phyloP scores from a whole-genome alignment of 2,329 filamentous ascomycete species.

The Intubia oerlemansii region DNA sequence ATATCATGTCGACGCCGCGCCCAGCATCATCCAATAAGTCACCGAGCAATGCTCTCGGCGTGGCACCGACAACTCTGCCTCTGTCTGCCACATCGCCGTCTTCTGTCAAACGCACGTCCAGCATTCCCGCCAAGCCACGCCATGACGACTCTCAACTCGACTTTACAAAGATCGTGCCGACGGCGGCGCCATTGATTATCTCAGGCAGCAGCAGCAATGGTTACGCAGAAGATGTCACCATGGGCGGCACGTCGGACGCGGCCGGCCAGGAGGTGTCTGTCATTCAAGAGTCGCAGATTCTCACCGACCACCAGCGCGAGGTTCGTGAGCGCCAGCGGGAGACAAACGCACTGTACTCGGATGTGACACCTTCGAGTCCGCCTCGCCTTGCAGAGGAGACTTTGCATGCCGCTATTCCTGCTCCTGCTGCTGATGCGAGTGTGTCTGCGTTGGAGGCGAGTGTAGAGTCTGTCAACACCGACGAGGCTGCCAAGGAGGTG shows the following conservation, averaged over 20 bases:
- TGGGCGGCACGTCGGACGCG: background rate
- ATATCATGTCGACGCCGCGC: constrained; percentile 8
- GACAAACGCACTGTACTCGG: constrained; percentile 43
- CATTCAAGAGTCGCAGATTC: constrained; percentile 39
- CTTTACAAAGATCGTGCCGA: constrained; percentile 47
- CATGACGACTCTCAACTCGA: constrained; percentile 71
- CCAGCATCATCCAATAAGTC: too few relatives aligned
- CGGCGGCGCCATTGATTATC: background rate
- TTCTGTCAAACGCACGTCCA: constrained; percentile 2
- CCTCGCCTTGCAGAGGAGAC: too few relatives aligned
- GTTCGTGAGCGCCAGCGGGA: constrained; percentile 52
- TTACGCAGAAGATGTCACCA: constrained; percentile 6
- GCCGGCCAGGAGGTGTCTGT: background rate
- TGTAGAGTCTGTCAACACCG: too few relatives aligned
- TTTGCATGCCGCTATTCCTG: too few relatives aligned
- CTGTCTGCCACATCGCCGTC: constrained; percentile 4
- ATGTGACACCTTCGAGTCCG: constrained; percentile 37
- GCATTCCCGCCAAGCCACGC: constrained; percentile 17
- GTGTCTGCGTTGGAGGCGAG: too few relatives aligned
- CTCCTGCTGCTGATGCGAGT: too few relatives aligned
- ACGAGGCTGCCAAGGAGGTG: too few relatives aligned
- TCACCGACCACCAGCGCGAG: constrained; percentile 65
- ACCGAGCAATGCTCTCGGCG: too few relatives aligned
- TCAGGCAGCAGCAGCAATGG: too few relatives aligned
- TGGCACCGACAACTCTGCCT: constrained; percentile 1